Conservation (phyloP, 2,329 filamentous ascomycete genomes). For the Ceratocystis harringtonii region DNA sequence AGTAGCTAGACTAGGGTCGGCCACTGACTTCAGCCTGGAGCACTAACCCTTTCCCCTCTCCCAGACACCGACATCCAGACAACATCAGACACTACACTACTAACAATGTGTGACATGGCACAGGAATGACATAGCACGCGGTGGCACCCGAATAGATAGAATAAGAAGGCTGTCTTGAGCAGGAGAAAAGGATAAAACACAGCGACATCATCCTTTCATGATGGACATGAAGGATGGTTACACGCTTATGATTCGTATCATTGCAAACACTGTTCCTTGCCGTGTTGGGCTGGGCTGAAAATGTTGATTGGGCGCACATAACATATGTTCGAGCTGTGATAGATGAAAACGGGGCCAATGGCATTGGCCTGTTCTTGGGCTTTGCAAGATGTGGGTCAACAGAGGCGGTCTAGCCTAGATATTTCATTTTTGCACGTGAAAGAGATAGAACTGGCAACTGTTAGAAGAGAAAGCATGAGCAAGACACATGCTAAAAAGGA, state of each 20-base stretch:
- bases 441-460: not conserved
- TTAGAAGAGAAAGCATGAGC: not conserved
- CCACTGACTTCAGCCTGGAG: not conserved
- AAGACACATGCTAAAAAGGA: not conserved
- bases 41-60: not conserved
- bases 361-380: not conserved
- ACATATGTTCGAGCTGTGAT: not conserved
- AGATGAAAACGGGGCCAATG: not conserved
- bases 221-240: not conserved
- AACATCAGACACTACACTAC: not conserved
- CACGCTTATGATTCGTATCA: not conserved
- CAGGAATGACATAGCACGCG: not conserved
- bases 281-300: not conserved
- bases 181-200: not conserved
- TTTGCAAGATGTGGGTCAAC: not conserved
- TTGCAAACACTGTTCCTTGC: not conserved
- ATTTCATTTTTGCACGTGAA: not conserved
- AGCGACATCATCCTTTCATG: not conserved
- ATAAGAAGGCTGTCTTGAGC: not conserved
- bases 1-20: not conserved
- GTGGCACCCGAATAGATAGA: not conserved
- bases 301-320: slow-evolving; percentile 1
- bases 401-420: not conserved
- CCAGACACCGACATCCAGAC: not conserved
- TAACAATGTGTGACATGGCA: slow-evolving; percentile 3